Base-by-base conservation (phyloP, 257 asterid genomes). In the Solanum arcanum region DNA sequence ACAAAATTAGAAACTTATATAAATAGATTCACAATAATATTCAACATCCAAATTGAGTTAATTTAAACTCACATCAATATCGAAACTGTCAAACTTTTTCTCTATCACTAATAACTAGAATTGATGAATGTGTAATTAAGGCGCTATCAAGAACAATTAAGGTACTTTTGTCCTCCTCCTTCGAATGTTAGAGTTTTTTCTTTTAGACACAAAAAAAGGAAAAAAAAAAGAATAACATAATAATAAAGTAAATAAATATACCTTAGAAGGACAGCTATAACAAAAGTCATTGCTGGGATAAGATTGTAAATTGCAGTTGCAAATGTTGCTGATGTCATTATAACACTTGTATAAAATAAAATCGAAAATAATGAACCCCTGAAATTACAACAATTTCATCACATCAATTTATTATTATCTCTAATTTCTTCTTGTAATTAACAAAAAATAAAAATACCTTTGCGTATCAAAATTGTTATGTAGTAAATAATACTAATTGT, bases 261-360 rank as follows among this genome's bases (percentile, higher is more conserved):
- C 90, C 90, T 84, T 66, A 88, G 86, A 13, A 83, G 47, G 33
- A 88, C 44, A 8, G 90, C 90, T 12, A 84, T 66, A 15, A 88
- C 86, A 84, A 88, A 88, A 5, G 90, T 88, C 86, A 88, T 84
- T 21, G 88, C 85, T 0, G 90, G 90, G 37, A 88, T 75, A 84
- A 88, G 73, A 78, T 88, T 88, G 69, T 84, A 88, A 27, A 88
- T 88, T 75, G 90, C 90, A 4, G 90, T 88, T 37, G 87, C 90
- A 59, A 84, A 83, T 33, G 87, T 88, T 41, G 90, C 87, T 35
- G 90, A 88, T 84, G 87, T 88, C 78, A 88, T 74, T 12, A 70
- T 49, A 20, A 88, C 90, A 69, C 87, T 77, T 84, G 84, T 59
- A 70, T 83, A 88, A 85, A 88, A 88, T 47, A 88, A 72, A 11